These are phyloP conservation scores for Melastoma malabathricum DNA, from an alignment of 345 rosid genomes.

Conservation along the genomic window DNA sequence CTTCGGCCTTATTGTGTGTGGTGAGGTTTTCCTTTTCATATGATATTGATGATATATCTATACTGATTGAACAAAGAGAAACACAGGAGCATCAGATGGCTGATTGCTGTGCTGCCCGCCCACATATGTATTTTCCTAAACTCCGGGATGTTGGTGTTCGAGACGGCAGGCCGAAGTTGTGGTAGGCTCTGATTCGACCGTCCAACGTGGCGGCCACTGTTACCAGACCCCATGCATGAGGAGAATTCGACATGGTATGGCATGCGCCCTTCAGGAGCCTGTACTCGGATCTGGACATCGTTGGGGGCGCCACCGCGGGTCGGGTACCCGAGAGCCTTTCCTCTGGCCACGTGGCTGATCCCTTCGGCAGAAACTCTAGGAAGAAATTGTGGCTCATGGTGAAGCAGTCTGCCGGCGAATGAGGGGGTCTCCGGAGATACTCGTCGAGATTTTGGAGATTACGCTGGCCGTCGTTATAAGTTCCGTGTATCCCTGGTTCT, in stretches of 20 bases:
- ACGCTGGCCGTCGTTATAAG: neutral
- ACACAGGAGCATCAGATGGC: too few species aligned
- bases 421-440: slow-evolving; percentile 15
- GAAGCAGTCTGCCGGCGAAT: slow-evolving; percentile 35
- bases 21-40: too few species aligned
- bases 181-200: slow-evolving; percentile 56
- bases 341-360: slow-evolving; percentile 72
- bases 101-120: too few species aligned
- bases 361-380: slow-evolving; percentile 30
- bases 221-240: slow-evolving; percentile 58
- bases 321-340: slow-evolving; percentile 44
- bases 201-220: slow-evolving; percentile 68
- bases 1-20: too few species aligned
- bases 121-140: too few species aligned
- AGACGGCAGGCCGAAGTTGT: slow-evolving; percentile 61
- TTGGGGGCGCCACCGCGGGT: slow-evolving; percentile 17
- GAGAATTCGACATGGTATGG: slow-evolving; percentile 30
- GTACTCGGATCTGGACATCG: slow-evolving; percentile 34
- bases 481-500: neutral
- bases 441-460: slow-evolving; percentile 14
- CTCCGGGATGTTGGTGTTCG: neutral
- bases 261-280: slow-evolving; percentile 52
- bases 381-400: slow-evolving; percentile 31
- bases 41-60: too few species aligned
- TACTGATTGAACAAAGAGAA: too few species aligned